Evolutionary conservation across 106 monocot genomes (phyloP).

Genomic region (Dendrobium huoshanense): DNA sequence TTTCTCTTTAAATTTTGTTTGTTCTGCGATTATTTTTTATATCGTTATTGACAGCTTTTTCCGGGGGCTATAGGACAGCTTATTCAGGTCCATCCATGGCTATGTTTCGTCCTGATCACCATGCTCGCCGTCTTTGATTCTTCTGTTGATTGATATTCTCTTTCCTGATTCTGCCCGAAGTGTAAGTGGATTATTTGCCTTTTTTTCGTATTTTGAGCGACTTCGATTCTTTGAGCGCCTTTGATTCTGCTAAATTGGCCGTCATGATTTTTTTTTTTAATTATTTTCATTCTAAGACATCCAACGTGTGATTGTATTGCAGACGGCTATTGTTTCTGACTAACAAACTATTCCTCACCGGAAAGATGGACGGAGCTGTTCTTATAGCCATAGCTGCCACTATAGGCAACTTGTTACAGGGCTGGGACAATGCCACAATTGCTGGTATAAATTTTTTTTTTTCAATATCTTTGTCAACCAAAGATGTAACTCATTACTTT

Average conservation of each 20-base stretch:
- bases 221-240: neutral
- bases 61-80: neutral
- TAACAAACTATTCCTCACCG: neutral
- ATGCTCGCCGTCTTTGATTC: neutral
- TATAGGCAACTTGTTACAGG: conserved; percentile 38
- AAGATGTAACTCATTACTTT: too few species aligned
- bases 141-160: neutral
- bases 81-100: neutral
- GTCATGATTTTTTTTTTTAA: neutral
- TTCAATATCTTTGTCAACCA: neutral
- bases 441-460: conserved; percentile 16
- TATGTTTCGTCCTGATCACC: neutral
- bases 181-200: neutral
- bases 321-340: neutral
- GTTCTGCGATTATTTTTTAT: neutral
- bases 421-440: conserved; percentile 53
- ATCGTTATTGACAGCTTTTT: neutral
- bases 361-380: conserved; percentile 26
- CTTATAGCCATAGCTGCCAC: conserved; percentile 34
- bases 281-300: neutral
- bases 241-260: neutral
- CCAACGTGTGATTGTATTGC: neutral
- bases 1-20: neutral
- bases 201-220: neutral
- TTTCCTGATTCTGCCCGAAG: neutral